A percentile compares a stretch with the other conserved stretches of the same genome.
phyloP scores from a whole-genome alignment of 306 rosid species.

The Begonia peltatifolia region DNA sequence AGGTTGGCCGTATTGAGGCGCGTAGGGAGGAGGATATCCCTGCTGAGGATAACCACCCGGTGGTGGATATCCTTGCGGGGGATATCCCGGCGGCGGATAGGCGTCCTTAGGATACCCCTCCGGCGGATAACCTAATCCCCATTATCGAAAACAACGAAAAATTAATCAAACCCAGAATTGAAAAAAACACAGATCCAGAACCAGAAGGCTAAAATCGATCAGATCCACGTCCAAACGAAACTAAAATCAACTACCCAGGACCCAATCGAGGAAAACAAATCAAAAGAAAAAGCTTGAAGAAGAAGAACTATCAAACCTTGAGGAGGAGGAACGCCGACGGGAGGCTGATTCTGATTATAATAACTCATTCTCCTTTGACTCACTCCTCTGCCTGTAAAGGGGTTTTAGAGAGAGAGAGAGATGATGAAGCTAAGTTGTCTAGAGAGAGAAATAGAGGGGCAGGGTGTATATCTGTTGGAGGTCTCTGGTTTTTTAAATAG shows the following conservation, averaged over 20 bases:
- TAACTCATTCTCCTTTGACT: conserved; percentile 22
- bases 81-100: conserved; percentile 54
- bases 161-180: background rate
- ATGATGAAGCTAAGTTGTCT: too few species aligned
- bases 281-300: too few species aligned
- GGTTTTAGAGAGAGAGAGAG: too few species aligned
- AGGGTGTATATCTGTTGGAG: too few species aligned
- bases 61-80: conserved; percentile 48
- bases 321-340: conserved; percentile 38
- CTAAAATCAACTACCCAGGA: background rate
- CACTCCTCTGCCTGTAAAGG: too few species aligned
- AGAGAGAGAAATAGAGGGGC: too few species aligned
- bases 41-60: conserved; percentile 42
- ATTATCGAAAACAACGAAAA: background rate
- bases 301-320: conserved; percentile 23
- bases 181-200: conserved; percentile 3
- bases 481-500: too few species aligned
- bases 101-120: conserved; percentile 70
- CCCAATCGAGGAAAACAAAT: too few species aligned
- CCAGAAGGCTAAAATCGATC: background rate
- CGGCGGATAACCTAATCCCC: conserved; percentile 58
- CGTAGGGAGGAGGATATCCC: conserved; percentile 36
- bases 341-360: conserved; percentile 43
- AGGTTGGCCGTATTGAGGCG: conserved; percentile 72
- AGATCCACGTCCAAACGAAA: conserved; percentile 1